Percentiles rank a stretch among this genome's conserved stretches.
These are phyloP conservation scores for Phoma sp. DNA, from an alignment of 2,329 filamentous ascomycete genomes.

Conservation along the genomic window DNA sequence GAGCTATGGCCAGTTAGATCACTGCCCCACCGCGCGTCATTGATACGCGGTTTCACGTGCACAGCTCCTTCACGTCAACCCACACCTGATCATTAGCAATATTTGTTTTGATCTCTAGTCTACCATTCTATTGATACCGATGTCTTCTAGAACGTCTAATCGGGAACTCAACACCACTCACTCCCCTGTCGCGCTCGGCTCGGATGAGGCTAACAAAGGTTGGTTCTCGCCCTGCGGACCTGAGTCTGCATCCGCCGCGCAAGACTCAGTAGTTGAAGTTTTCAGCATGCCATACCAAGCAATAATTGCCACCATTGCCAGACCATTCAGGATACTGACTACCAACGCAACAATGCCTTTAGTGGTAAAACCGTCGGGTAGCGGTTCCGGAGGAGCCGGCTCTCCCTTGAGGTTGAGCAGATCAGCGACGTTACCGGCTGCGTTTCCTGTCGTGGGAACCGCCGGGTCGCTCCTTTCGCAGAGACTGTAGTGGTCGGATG, in stretches of 20 bases:
- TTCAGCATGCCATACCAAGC: constrained; percentile 10
- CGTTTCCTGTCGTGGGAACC: background rate
- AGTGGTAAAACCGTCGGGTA: constrained; percentile 1
- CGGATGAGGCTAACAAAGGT: background rate
- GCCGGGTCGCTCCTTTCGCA: constrained; percentile 2
- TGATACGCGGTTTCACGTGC: constrained; percentile 5
- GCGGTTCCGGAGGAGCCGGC: background rate
- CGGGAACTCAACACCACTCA: too few relatives aligned
- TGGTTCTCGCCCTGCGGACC: background rate
- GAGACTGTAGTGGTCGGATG: background rate
- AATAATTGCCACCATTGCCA: constrained; percentile 5
- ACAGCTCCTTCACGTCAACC: background rate
- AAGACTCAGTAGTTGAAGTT: background rate
- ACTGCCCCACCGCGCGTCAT: constrained; percentile 13
- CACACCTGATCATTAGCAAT: background rate
- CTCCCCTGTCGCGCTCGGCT: too few relatives aligned
- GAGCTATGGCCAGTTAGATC: constrained; percentile 11
- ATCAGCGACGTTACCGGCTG: constrained; percentile 1
- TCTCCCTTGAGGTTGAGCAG: constrained; percentile 1
- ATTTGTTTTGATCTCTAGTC: background rate
- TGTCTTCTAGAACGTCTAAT: too few relatives aligned
- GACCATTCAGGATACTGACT: background rate
- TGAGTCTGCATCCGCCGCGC: background rate
- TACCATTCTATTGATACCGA: too few relatives aligned
- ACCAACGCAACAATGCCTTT: constrained; percentile 1